phyloP scores from a whole-genome alignment of 148 eudicot genomes.

The Rhododendron molle region DNA sequence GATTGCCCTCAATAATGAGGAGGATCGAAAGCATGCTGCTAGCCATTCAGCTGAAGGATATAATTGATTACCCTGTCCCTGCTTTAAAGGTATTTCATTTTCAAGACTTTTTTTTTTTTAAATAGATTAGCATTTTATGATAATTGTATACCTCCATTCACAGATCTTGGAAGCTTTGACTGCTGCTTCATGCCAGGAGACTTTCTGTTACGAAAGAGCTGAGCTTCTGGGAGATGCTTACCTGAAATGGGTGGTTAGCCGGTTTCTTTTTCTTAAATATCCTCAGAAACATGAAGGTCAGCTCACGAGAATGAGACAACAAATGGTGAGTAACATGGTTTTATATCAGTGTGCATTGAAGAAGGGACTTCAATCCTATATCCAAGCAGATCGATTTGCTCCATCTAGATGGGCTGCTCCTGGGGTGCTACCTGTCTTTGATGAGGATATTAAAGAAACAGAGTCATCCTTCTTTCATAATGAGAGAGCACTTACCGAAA shows the following conservation, averaged over 20 bases:
- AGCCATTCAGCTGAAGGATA: constrained; percentile 83
- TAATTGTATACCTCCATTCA: constrained; percentile 20
- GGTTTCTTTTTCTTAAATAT: constrained; percentile 81
- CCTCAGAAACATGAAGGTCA: constrained; percentile 99
- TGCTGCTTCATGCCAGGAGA: constrained; percentile 98
- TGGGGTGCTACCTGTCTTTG: constrained; percentile 94
- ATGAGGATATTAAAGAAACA: constrained; percentile 78
- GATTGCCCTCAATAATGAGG: constrained; percentile 96
- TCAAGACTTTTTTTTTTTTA: not conserved
- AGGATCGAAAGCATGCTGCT: constrained; percentile 96
- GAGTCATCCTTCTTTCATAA: constrained; percentile 59
- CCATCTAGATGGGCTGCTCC: constrained; percentile 99
- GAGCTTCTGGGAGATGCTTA: constrained; percentile 99
- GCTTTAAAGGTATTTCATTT: constrained; percentile 57
- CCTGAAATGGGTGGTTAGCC: constrained; percentile 96
- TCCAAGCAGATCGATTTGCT: constrained; percentile 97
- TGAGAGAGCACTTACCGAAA: constrained; percentile 27
- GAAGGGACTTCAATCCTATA: constrained; percentile 84
- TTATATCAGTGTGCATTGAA: constrained; percentile 77
- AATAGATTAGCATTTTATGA: not conserved
- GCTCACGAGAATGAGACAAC: constrained; percentile 96
- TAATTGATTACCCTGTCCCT: constrained; percentile 70
- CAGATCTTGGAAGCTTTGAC: constrained; percentile 98
- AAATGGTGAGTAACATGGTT: constrained; percentile 96
- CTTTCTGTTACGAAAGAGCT: constrained; percentile 98